These are phyloP conservation scores for Carex pumila DNA, from an alignment of 176 grass and related monocot species.

Conservation along the genomic window DNA sequence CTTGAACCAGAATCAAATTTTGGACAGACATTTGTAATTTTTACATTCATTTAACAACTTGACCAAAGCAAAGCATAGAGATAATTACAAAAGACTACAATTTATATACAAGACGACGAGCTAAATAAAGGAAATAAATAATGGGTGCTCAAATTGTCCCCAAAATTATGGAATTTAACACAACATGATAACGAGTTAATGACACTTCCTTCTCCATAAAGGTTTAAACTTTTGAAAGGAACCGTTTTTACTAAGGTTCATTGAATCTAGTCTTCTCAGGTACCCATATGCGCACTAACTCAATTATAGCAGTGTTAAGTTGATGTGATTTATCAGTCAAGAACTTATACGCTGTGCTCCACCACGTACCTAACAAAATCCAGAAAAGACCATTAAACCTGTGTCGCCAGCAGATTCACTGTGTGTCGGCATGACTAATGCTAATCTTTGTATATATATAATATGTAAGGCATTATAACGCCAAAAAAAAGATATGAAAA, in stretches of 20 bases:
- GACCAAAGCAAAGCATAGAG: not conserved
- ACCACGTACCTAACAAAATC: not conserved
- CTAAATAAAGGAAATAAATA: not conserved
- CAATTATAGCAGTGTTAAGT: not conserved
- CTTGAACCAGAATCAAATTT: not conserved
- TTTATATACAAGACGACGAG: not conserved
- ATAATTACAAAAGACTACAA: not conserved
- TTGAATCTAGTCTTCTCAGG: not conserved
- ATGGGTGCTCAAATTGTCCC: not conserved
- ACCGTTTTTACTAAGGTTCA: not conserved
- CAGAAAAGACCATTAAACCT: not conserved
- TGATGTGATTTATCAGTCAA: not conserved
- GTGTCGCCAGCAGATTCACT: not conserved
- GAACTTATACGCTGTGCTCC: not conserved
- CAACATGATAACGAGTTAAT: not conserved
- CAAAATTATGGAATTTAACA: not conserved
- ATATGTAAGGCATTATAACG: not conserved
- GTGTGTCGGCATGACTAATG: not conserved
- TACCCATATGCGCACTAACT: not conserved
- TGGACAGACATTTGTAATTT: not conserved
- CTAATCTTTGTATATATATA: not conserved
- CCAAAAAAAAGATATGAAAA: not conserved
- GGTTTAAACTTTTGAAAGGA: not conserved
- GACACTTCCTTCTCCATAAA: not conserved
- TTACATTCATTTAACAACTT: not conserved